A percentile compares a stretch with the other conserved stretches of the same genome.
These are phyloP conservation scores for Phytopythium sindhum DNA, from an alignment of 352 stramenopile genomes.

Conservation along the genomic window DNA sequence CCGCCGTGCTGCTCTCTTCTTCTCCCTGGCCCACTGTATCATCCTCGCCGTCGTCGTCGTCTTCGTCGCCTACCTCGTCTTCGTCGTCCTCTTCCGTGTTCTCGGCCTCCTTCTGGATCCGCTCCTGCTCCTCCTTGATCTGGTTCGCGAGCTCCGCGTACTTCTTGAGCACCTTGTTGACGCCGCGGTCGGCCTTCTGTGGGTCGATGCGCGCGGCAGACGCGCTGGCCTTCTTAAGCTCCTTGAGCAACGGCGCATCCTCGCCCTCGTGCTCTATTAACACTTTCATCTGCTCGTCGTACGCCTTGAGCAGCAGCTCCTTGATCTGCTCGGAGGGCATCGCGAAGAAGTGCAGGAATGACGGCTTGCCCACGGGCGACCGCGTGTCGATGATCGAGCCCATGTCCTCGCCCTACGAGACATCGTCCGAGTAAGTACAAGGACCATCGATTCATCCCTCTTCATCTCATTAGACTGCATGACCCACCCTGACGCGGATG, in stretches of 20 bases:
- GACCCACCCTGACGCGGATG: slow-evolving; percentile 72
- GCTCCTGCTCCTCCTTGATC: slow-evolving; percentile 62
- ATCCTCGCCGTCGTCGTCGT: slow-evolving; percentile 19
- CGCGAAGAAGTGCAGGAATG: slow-evolving; percentile 82
- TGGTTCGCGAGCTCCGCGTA: slow-evolving; percentile 69
- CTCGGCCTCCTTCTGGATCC: slow-evolving; percentile 47
- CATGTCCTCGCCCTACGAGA: slow-evolving; percentile 77
- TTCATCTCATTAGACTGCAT: background rate
- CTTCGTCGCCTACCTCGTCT: slow-evolving; percentile 21
- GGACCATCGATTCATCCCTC: background rate
- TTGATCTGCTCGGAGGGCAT: slow-evolving; percentile 70
- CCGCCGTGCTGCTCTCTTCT: slow-evolving; percentile 14
- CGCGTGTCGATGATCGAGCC: slow-evolving; percentile 81
- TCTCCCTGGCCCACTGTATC: background rate
- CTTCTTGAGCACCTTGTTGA: slow-evolving; percentile 66
- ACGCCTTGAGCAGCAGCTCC: slow-evolving; percentile 69
- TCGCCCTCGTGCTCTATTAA: slow-evolving; percentile 66
- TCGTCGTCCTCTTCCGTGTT: slow-evolving; percentile 25
- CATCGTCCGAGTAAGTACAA: background rate
- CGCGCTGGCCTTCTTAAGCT: slow-evolving; percentile 51
- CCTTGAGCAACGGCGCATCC: slow-evolving; percentile 54
- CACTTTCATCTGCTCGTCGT: slow-evolving; percentile 83
- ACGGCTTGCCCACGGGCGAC: slow-evolving; percentile 61
- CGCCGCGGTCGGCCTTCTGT: slow-evolving; percentile 65
- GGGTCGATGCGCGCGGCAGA: slow-evolving; percentile 54